Conservation (phyloP, 1,139 yeast species). For the Eremothecium cymbalariae region DNA sequence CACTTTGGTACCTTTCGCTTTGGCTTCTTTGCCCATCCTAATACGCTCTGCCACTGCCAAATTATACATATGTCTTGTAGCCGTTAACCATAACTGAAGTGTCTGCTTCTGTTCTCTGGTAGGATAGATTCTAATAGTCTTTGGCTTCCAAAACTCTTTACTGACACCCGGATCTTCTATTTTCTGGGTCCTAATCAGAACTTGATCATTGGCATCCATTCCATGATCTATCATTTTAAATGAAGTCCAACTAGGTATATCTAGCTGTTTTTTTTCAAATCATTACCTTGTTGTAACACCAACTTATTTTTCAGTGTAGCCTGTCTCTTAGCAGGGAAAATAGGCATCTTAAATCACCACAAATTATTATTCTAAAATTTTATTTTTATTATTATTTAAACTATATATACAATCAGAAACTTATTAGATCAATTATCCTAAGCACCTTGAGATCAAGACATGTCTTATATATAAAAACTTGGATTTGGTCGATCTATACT, state of each 20-base stretch:
- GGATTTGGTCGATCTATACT: too few relatives aligned
- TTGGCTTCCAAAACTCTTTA: constrained; percentile 3
- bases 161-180: not conserved
- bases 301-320: constrained; percentile 1
- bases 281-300: constrained; percentile 4
- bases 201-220: constrained; percentile 3
- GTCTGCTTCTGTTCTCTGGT: constrained; percentile 2
- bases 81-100: constrained; percentile 2
- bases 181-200: not conserved
- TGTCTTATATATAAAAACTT: too few relatives aligned
- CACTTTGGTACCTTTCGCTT: constrained; percentile 2
- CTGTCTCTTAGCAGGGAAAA: constrained; percentile 5
- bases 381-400: too few relatives aligned
- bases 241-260: constrained; percentile 5
- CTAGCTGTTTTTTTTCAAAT: constrained; percentile 1
- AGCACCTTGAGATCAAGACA: too few relatives aligned
- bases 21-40: constrained; percentile 4
- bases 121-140: constrained; percentile 4
- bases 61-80: constrained; percentile 5
- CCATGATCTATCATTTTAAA: constrained; percentile 4
- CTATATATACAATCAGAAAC: too few relatives aligned
- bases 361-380: too few relatives aligned
- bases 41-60: constrained; percentile 4
- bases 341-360: too few relatives aligned
- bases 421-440: too few relatives aligned